Base-by-base conservation (phyloP, 345 rosid genomes). In the Murraya koenigii region DNA sequence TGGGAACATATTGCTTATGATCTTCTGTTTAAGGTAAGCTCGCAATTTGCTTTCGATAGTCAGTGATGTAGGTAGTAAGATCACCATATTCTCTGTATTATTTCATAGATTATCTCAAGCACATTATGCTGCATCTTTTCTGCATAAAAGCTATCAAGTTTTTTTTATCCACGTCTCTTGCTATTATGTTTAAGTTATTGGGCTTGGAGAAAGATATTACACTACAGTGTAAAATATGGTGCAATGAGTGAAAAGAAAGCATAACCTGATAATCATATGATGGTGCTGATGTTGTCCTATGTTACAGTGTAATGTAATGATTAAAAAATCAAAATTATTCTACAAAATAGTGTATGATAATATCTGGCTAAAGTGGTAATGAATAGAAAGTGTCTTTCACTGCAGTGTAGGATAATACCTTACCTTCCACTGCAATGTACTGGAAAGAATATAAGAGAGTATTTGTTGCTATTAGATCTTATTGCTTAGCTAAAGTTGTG, bases 1-100 rank as follows among this genome's bases (percentile, higher is more conserved):
- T 94, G 99, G 99, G 98, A 94, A 67, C 85, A 89, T 71, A 94
- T 97, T 85, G 97, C 97, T 82, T 85, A 88, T 76, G 98, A 97
- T 87, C 97, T 97, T 75, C 82, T 97, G 74, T 94, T 90, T 78
- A 94, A 97, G 98, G 99, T 97, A 75, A 82, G 80, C 64, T 78
- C 66, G 56, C 68, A 49, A 55, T 69, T 36, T 35, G 9, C 63
- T 26, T 38, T 64, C 36, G 20, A 56, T 66, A 26, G 33, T 28
- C 30, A 36, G 13, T 33, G 78, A 26, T 8, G 49, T 25, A 19
- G 8, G 20, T 13, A 62, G 5, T 47, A 62, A 13, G 22, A 30
- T 62, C 7, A 25, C 64, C 9, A 26, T 28, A 30, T 30, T 64
- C 20, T 32, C 41, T 33, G 13, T 23, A 32, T 32, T 64, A 3